phyloP scores from a whole-genome alignment of 2,329 filamentous ascomycete species.

The Setomelanomma holmii region DNA sequence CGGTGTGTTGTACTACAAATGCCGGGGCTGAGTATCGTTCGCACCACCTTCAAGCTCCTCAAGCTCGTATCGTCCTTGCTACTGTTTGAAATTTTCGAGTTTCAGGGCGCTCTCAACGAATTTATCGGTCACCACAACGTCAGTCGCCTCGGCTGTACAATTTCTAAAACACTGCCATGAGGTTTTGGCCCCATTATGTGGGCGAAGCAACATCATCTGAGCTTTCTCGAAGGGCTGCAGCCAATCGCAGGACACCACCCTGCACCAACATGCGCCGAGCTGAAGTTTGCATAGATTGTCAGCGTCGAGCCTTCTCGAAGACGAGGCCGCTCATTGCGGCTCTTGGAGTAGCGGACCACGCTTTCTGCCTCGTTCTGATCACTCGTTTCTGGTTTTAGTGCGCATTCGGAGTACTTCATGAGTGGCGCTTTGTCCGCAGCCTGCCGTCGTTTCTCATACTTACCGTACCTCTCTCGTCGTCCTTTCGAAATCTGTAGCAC shows the following conservation, averaged over 20 bases:
- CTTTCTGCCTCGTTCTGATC: neutral
- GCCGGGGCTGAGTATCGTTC: neutral
- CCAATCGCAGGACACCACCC: slow-evolving; percentile 20
- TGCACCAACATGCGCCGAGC: slow-evolving; percentile 16
- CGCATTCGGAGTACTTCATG: neutral
- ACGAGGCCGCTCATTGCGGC: slow-evolving; percentile 13
- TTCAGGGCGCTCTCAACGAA: slow-evolving; percentile 2
- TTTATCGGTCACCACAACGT: slow-evolving; percentile 10
- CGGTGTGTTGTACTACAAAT: neutral
- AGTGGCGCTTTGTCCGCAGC: neutral
- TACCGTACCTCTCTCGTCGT: too few species aligned
- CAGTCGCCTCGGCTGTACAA: slow-evolving; percentile 9
- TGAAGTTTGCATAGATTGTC: slow-evolving; percentile 21
- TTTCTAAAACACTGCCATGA: slow-evolving; percentile 7
- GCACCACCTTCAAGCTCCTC: slow-evolving; percentile 4
- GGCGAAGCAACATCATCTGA: slow-evolving; percentile 18
- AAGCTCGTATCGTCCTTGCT: neutral
- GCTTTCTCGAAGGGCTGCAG: slow-evolving; percentile 16
- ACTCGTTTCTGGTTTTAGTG: neutral
- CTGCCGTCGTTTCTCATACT: neutral
- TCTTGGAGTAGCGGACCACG: slow-evolving; percentile 10
- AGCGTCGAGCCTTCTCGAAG: slow-evolving; percentile 12
- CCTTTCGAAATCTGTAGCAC: neutral
- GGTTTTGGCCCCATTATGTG: slow-evolving; percentile 13
- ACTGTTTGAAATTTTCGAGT: neutral